Conservation (phyloP, 2,329 filamentous ascomycete species). For the Fusarium nanum region DNA sequence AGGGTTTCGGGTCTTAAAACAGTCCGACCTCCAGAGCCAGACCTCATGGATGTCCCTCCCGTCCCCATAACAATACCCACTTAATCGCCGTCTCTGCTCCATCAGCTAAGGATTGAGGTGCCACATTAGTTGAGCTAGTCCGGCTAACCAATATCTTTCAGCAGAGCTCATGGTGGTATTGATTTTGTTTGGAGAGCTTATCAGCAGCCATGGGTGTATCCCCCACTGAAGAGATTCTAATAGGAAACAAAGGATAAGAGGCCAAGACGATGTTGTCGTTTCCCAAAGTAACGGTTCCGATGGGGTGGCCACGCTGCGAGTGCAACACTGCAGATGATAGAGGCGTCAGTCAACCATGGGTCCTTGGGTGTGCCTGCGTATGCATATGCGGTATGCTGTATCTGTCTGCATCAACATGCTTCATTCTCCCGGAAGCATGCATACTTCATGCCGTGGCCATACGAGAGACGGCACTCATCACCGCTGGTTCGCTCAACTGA, state of each 20-base stretch:
- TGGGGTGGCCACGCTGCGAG: conserved; percentile 19
- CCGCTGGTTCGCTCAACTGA: conserved; percentile 3
- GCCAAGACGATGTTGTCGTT: not conserved
- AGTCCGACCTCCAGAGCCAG: conserved; percentile 18
- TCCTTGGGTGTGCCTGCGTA: conserved; percentile 27
- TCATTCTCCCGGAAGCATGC: conserved; percentile 22
- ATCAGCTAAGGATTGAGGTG: conserved; percentile 27
- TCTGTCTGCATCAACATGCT: conserved; percentile 26
- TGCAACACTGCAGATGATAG: conserved; percentile 34
- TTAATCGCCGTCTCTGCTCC: conserved; percentile 32
- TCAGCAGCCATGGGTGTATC: not conserved
- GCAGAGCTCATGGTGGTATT: conserved; percentile 15
- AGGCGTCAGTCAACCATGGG: conserved; percentile 15
- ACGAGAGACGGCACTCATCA: conserved; percentile 17
- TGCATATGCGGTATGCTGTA: conserved; percentile 22
- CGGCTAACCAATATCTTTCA: conserved; percentile 17
- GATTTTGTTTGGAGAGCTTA: conserved; percentile 16
- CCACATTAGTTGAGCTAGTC: conserved; percentile 26
- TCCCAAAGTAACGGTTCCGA: conserved; percentile 3
- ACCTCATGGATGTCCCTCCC: conserved; percentile 32
- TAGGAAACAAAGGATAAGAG: conserved; percentile 6
- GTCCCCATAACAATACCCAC: conserved; percentile 34
- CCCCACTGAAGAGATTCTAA: not conserved
- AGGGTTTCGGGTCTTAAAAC: conserved; percentile 27
- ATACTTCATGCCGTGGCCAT: conserved; percentile 22